Evolutionary conservation across 495 filamentous ascomycete species (phyloP), one percentile per base, ranked within the genome.

Genomic region (Xylaria flabelliformis): DNA sequence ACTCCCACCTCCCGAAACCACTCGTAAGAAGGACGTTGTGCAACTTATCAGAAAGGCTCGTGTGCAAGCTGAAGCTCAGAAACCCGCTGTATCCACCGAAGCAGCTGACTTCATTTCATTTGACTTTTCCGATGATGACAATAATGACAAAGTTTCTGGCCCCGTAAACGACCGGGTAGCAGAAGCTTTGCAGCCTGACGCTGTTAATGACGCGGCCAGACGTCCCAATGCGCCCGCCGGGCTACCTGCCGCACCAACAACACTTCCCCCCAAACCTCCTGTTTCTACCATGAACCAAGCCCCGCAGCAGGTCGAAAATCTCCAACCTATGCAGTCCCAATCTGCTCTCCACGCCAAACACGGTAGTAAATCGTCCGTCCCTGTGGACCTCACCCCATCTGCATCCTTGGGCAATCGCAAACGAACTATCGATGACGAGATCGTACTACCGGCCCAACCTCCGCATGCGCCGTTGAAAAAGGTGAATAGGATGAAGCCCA

Each of bases 41-140:
- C 90, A 95, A 73, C 77, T 96, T 65, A 97, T 97, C 74, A 90
- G 94, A 73, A 97, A 97, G 73, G 92, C 94, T 1, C 89, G 93
- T 58, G 84, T 93, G 65, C 78, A 86, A 79, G 73, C 75, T 42
- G 66, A 83, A 21, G 74, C 83, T 15, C 82, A 80, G 19, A 88
- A 90, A 51, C 82, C 88, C 9, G 88, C 90, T 24, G 83, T 85
- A 15, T 84, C 87, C 0, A 90, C 90, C 56, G 80, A 83, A 41
- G 75, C 78, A 6, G 88, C 90, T 63, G 94, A 97, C 74, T 97
- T 96, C 77, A 97, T 97, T 66, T 94, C 94, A 1, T 90, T 93
- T 56, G 90, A 90, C 73, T 83, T 90, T 32, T 87, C 87, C 26
- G 87, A 89, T 67, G 88, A 89, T 32, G 80, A 80, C 2, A 69